A percentile compares a stretch with the other conserved stretches of the same genome.
These are phyloP conservation scores for Chaetothyriales sp. DNA, from an alignment of 2,329 filamentous ascomycete genomes.

Conservation along the genomic window DNA sequence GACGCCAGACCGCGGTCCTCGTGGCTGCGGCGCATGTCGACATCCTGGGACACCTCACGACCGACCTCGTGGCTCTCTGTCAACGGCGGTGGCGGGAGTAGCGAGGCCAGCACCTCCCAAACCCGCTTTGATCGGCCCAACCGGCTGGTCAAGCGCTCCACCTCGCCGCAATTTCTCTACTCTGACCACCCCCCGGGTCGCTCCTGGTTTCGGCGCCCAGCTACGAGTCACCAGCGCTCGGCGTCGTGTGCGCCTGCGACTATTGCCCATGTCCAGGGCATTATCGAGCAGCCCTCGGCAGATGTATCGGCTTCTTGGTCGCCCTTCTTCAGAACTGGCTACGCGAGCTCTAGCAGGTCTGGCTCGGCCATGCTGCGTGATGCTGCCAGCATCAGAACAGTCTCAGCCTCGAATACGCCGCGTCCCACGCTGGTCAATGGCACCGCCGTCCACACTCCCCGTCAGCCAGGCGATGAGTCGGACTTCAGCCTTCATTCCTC, in stretches of 20 bases:
- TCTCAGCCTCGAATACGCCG: constrained; percentile 3
- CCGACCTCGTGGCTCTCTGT: not conserved
- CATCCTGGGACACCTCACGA: not conserved
- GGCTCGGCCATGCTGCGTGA: constrained; percentile 18
- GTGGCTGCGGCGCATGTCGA: constrained; percentile 16
- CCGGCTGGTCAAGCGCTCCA: constrained; percentile 48
- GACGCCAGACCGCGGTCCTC: constrained; percentile 11
- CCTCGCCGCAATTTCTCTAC: constrained; percentile 36
- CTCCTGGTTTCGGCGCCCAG: constrained; percentile 41
- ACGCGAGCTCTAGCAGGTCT: constrained; percentile 28
- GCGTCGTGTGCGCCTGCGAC: constrained; percentile 27
- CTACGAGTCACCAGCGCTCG: constrained; percentile 48
- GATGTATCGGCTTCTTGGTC: constrained; percentile 21
- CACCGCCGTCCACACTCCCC: constrained; percentile 6
- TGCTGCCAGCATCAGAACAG: constrained; percentile 4
- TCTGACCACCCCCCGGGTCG: constrained; percentile 29
- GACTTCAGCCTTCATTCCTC: not conserved
- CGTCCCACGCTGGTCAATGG: constrained; percentile 11
- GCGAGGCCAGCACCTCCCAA: not conserved
- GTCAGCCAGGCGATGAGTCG: not conserved
- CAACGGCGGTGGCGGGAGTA: not conserved
- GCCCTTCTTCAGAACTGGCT: constrained; percentile 25
- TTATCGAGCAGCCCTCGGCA: constrained; percentile 1
- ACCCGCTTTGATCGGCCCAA: constrained; percentile 23
- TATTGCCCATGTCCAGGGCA: not conserved